Conservation (phyloP, 768 basidiomycete genomes). For the Auricularia auricula-judae region DNA sequence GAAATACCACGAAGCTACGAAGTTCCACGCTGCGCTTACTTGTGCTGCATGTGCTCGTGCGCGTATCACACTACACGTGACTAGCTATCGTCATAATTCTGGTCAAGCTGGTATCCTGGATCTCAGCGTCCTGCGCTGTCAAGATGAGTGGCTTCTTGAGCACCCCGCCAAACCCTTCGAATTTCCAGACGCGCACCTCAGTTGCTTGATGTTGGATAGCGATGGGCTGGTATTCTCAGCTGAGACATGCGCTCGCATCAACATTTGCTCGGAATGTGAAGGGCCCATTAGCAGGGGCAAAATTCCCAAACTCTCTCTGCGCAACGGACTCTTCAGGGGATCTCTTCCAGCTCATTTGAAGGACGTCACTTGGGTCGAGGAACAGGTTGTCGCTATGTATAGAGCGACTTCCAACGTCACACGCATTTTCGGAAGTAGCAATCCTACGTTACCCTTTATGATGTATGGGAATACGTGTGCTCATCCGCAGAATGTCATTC, state of each 20-base stretch:
- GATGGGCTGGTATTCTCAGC: not conserved
- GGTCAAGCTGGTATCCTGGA: no score
- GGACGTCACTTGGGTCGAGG: constrained; percentile 20
- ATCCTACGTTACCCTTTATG: constrained; percentile 14
- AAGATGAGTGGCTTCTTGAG: not conserved
- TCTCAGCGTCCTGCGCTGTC: not conserved
- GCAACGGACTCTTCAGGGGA: constrained; percentile 16
- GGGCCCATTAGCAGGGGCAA: not conserved
- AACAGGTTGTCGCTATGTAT: constrained; percentile 20
- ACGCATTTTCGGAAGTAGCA: constrained; percentile 15
- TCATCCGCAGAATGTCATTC: constrained; percentile 22
- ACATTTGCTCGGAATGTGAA: constrained; percentile 1
- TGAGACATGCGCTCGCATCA: not conserved
- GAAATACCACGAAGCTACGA: no score
- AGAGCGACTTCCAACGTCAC: constrained; percentile 18
- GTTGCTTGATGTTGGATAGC: not conserved
- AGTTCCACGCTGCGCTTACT: no score
- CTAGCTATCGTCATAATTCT: no score
- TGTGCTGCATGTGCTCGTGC: no score
- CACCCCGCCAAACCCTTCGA: not conserved
- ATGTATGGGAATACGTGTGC: constrained; percentile 26
- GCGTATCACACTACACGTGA: no score
- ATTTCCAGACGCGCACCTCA: not conserved
- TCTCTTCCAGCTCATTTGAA: constrained; percentile 12
- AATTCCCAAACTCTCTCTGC: constrained; percentile 13